Percentiles rank a stretch among this genome's conserved stretches.
Conservation (phyloP, 1,284 basidiomycete genomes). For the Rhodotorula sp. region DNA sequence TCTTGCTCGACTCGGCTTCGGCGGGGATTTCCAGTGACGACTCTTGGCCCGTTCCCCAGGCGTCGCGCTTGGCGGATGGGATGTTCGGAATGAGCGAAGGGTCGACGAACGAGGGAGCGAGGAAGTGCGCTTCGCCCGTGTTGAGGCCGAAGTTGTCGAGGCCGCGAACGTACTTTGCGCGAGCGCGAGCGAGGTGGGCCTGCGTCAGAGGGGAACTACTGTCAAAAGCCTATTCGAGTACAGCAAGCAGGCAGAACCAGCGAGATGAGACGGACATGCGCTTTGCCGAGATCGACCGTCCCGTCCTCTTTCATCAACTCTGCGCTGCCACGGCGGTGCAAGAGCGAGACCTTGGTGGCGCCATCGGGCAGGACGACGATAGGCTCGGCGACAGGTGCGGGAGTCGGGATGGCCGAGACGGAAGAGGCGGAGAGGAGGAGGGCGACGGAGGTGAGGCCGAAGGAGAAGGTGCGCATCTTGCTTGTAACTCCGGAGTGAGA, state of each 20-base stretch:
- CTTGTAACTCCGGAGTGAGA: no score
- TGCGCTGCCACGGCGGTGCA: conserved; percentile 24
- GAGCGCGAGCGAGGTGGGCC: conserved; percentile 40
- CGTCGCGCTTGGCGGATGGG: not conserved
- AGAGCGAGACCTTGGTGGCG: conserved; percentile 22
- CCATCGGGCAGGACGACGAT: not conserved
- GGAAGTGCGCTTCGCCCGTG: conserved; percentile 35
- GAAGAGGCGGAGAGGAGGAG: conserved; percentile 15
- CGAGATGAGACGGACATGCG: conserved; percentile 26
- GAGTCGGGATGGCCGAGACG: conserved; percentile 12
- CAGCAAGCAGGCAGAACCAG: not conserved
- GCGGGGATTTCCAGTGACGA: not conserved
- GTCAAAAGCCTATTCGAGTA: not conserved
- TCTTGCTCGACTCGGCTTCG: conserved; percentile 8
- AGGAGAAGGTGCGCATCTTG: conserved; percentile 20
- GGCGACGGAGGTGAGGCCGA: conserved; percentile 3
- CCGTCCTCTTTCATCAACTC: conserved; percentile 38
- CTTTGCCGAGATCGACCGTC: conserved; percentile 27
- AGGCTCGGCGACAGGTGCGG: not conserved
- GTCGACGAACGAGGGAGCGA: conserved; percentile 20
- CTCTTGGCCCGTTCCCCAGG: conserved; percentile 8
- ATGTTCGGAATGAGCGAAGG: conserved; percentile 9
- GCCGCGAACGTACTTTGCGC: conserved; percentile 40
- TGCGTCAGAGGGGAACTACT: not conserved
- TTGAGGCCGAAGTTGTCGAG: conserved; percentile 33